These are phyloP conservation scores for Mycena chlorophos DNA, from an alignment of 768 basidiomycete genomes.

Conservation along the genomic window DNA sequence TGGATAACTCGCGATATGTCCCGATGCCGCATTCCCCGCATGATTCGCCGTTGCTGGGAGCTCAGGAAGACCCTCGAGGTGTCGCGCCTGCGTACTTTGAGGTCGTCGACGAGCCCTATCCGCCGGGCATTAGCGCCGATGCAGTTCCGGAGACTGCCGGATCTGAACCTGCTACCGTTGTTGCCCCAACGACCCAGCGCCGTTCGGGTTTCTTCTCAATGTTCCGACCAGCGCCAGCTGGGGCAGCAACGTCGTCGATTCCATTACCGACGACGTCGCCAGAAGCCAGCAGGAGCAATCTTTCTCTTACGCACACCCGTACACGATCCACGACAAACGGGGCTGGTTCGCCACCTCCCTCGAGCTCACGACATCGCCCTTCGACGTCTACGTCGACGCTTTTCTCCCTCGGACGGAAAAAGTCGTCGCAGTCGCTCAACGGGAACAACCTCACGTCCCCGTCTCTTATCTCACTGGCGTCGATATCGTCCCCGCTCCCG, in stretches of 20 bases:
- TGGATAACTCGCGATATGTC: conserved; percentile 41
- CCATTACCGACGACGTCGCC: conserved; percentile 3
- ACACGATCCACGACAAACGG: conserved; percentile 22
- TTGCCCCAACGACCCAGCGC: conserved; percentile 26
- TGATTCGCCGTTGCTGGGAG: conserved; percentile 42
- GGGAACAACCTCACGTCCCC: conserved; percentile 56
- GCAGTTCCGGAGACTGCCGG: conserved; percentile 21
- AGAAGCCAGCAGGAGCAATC: neutral
- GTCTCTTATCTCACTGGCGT: conserved; percentile 68
- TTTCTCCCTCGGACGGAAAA: conserved; percentile 51
- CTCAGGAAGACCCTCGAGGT: conserved; percentile 55
- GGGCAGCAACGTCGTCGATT: conserved; percentile 9
- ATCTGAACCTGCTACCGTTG: conserved; percentile 4
- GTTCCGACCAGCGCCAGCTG: conserved; percentile 33
- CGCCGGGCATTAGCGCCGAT: conserved; percentile 15
- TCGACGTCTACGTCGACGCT: conserved; percentile 45
- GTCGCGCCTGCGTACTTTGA: conserved; percentile 72
- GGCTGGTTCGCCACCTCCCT: conserved; percentile 25
- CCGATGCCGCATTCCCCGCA: conserved; percentile 42
- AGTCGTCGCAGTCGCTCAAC: conserved; percentile 42
- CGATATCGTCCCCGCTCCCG: conserved; percentile 73
- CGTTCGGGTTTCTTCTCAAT: conserved; percentile 49
- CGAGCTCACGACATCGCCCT: conserved; percentile 35
- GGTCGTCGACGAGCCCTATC: conserved; percentile 35
- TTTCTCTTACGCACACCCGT: conserved; percentile 20